These are phyloP conservation scores for Penicillium nordicum DNA, from an alignment of 2,329 filamentous ascomycete genomes.

Conservation along the genomic window DNA sequence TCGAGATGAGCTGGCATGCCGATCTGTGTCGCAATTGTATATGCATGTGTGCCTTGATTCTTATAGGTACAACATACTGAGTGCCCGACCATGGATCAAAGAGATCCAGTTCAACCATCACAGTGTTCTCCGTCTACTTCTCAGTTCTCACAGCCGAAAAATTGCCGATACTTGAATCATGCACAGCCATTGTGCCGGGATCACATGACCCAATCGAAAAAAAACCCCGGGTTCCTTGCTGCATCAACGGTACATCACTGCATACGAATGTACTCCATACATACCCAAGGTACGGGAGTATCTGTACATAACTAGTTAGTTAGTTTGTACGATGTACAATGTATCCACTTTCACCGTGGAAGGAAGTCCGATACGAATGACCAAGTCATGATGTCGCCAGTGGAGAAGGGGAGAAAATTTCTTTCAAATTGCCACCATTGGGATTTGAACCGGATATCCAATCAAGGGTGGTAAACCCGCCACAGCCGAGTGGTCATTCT, in stretches of 20 bases:
- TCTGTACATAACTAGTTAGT: background rate
- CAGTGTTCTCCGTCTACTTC: background rate
- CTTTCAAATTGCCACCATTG: conserved; percentile 14
- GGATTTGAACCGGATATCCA: background rate
- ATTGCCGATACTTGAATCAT: background rate
- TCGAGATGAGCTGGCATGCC: background rate
- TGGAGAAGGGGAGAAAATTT: background rate
- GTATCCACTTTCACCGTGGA: background rate
- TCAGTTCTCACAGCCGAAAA: background rate
- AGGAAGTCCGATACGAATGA: background rate
- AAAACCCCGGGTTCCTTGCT: background rate
- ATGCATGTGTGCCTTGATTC: background rate
- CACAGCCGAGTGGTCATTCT: conserved; percentile 9
- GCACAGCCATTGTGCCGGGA: background rate
- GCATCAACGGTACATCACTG: background rate
- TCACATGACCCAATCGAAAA: background rate
- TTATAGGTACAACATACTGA: background rate
- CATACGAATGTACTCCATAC: background rate
- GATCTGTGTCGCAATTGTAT: background rate
- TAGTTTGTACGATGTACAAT: background rate
- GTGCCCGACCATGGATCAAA: background rate
- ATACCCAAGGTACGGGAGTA: background rate
- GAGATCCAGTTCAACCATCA: background rate
- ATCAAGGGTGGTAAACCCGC: background rate
- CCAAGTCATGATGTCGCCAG: background rate